These are phyloP conservation scores for Tilletia walkeri DNA, from an alignment of 1,284 basidiomycete species.

Conservation along the genomic window DNA sequence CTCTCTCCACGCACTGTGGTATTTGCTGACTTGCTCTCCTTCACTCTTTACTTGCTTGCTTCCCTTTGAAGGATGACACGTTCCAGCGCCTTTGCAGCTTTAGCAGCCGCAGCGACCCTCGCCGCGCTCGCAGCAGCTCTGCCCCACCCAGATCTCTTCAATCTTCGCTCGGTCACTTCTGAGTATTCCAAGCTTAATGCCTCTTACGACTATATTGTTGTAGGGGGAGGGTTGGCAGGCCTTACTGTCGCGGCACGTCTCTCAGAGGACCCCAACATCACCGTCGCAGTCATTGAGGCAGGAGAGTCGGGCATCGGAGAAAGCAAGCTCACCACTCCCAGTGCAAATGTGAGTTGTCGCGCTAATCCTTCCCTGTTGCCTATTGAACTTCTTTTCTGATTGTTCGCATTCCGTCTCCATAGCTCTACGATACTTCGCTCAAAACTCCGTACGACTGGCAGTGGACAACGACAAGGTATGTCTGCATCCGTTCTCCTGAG, in stretches of 20 bases:
- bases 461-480: slow-evolving; percentile 26
- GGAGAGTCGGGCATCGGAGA: slow-evolving; percentile 49
- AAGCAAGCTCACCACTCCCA: slow-evolving; percentile 14
- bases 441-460: slow-evolving; percentile 42
- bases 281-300: slow-evolving; percentile 59
- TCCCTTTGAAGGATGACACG: no score
- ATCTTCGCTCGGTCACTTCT: neutral
- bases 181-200: slow-evolving; percentile 3
- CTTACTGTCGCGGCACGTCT: slow-evolving; percentile 44
- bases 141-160: neutral
- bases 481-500: neutral
- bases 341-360: slow-evolving; percentile 9
- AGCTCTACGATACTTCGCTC: slow-evolving; percentile 31
- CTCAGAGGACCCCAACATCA: slow-evolving; percentile 38
- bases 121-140: neutral
- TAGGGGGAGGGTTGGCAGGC: slow-evolving; percentile 64
- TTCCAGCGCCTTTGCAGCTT: neutral
- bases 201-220: slow-evolving; percentile 28
- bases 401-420: neutral
- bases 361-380: neutral
- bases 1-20: no score
- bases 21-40: no score
- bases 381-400: neutral
- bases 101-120: slow-evolving; percentile 1
- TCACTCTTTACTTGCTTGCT: no score